phyloP scores from a whole-genome alignment of 2,329 filamentous ascomycete genomes.

The Pseudocercospora macadamiae region DNA sequence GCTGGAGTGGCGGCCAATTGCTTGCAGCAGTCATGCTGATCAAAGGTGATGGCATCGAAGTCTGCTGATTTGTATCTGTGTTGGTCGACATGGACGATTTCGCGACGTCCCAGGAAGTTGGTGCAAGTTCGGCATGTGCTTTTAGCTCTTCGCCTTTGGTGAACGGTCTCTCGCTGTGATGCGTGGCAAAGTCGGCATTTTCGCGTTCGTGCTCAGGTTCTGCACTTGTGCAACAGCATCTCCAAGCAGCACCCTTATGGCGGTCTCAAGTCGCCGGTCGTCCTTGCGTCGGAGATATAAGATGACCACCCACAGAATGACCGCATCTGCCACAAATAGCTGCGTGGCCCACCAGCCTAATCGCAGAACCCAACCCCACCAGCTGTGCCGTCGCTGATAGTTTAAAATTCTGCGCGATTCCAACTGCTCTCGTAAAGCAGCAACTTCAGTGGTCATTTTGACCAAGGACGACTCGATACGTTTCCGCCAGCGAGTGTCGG shows the following conservation, averaged over 20 bases:
- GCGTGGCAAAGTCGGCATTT: slow-evolving; percentile 36
- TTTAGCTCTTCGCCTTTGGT: slow-evolving; percentile 11
- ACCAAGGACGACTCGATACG: slow-evolving; percentile 84
- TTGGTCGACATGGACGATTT: background rate
- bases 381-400: slow-evolving; percentile 64
- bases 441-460: slow-evolving; percentile 88
- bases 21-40: too few species aligned
- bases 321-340: slow-evolving; percentile 72
- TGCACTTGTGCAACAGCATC: slow-evolving; percentile 45
- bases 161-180: slow-evolving; percentile 19
- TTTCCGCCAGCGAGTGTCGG: slow-evolving; percentile 69
- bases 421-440: slow-evolving; percentile 88
- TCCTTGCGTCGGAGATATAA: slow-evolving; percentile 73
- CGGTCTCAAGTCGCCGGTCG: slow-evolving; percentile 71
- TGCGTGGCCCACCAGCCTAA: slow-evolving; percentile 69
- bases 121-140: background rate
- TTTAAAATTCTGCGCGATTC: slow-evolving; percentile 74
- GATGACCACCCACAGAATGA: slow-evolving; percentile 67
- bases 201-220: slow-evolving; percentile 37
- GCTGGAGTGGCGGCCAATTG: too few species aligned
- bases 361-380: slow-evolving; percentile 73
- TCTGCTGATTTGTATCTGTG: too few species aligned
- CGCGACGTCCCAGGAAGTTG: background rate
- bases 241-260: slow-evolving; percentile 67
- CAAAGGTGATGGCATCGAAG: too few species aligned